These are phyloP conservation scores for Trichoderma reesei DNA, from an alignment of 495 filamentous ascomycete genomes.

Conservation along the genomic window DNA sequence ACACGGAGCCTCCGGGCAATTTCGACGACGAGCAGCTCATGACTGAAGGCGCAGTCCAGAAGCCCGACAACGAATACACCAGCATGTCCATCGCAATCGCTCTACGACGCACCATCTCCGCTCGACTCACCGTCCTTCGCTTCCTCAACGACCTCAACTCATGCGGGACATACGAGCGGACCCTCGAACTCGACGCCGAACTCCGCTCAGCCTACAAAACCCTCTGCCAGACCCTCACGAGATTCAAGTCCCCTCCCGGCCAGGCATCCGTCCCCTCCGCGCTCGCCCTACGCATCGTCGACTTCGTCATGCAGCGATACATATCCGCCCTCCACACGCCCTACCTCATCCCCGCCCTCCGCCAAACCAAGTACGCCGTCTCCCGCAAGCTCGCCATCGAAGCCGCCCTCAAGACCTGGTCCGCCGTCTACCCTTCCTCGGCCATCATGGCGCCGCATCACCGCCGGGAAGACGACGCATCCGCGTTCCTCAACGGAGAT, in stretches of 20 bases:
- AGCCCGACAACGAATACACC: constrained; percentile 20
- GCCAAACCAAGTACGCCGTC: constrained; percentile 35
- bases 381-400: constrained; percentile 37
- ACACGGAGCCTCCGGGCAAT: constrained; percentile 45
- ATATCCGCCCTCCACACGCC: constrained; percentile 42
- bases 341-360: constrained; percentile 25
- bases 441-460: not conserved
- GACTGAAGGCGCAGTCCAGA: constrained; percentile 13
- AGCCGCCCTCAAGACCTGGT: constrained; percentile 31
- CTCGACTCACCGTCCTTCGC: constrained; percentile 27
- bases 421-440: not conserved
- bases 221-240: constrained; percentile 22
- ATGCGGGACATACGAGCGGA: constrained; percentile 24
- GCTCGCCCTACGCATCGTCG: constrained; percentile 29
- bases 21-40: constrained; percentile 36
- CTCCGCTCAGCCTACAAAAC: constrained; percentile 25
- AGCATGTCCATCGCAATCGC: constrained; percentile 30
- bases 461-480: not conserved
- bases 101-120: constrained; percentile 26
- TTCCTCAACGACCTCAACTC: constrained; percentile 26
- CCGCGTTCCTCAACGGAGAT: constrained; percentile 13
- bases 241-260: constrained; percentile 1
- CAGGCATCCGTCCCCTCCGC: constrained; percentile 13
- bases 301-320: constrained; percentile 40
- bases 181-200: constrained; percentile 30